Base-by-base conservation (phyloP, 83 land plant species). In the Picea abies region DNA sequence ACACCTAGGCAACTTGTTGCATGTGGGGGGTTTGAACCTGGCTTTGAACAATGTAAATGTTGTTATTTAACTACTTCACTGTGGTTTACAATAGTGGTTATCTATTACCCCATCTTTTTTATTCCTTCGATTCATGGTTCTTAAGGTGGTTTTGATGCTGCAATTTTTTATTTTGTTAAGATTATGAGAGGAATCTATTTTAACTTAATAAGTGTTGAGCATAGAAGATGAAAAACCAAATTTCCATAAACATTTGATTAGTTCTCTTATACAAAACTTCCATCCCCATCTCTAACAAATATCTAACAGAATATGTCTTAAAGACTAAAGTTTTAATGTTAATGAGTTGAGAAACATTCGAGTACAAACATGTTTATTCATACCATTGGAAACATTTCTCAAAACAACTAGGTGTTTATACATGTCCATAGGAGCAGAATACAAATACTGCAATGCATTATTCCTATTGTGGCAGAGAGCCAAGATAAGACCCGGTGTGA, bases 391-490 rank as follows among this genome's bases (percentile, higher is more conserved):
- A 23, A 78, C 52, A 61, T 78, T 60, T 29, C 63, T 78, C 58
- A 78, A 60, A 56, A 22, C 63, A 26, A 63, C 88, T 26, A 98
- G 92, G 85, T 93, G 89, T 78, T 85, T 91, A 87, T 96, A 95
- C 7, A 92, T 87, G 81, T 90, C 85, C 85, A 98, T 32, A 60
- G 99, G 99, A 62, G 99, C 97, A 83, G 96, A 94, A 81, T 98
- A 98, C 52, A 97, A 97, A 85, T 94, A 80, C 49, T 90, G 77
- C 76, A 98, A 65, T 7, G 97, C 90, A 83, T 88, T 92, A 62
- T 95, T 93, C 67, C 99, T 89, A 85, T 96, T 84, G 82, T 98
- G 98, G 9, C 96, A 96, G 5, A 91, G 86, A 69, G 88, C 91
- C 79, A 98, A 83, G 60, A 98, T 93, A 39, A 91, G 86, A 60